Conservation (phyloP, 2,329 filamentous ascomycete genomes). For the Davidsoniella neocaledoniae region DNA sequence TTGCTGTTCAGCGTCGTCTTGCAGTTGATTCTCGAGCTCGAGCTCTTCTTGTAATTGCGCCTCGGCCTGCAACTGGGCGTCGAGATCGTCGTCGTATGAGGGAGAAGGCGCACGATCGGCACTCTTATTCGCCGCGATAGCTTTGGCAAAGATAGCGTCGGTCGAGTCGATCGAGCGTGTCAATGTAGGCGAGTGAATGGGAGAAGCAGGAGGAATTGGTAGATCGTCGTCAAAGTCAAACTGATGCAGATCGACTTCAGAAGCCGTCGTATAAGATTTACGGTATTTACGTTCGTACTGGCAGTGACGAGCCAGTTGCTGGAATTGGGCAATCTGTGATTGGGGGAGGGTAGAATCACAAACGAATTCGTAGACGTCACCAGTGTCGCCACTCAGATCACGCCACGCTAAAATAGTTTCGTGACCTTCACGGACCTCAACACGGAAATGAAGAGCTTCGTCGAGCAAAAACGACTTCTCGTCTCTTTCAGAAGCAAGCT, state of each 20-base stretch:
- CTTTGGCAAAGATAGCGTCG: conserved; percentile 38
- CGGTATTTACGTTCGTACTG: conserved; percentile 96
- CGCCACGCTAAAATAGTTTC: conserved; percentile 87
- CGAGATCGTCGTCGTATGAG: conserved; percentile 11
- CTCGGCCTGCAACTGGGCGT: conserved; percentile 10
- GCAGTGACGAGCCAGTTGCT: conserved; percentile 71
- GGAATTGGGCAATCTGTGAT: conserved; percentile 62
- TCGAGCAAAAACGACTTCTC: conserved; percentile 96
- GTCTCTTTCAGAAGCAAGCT: conserved; percentile 68
- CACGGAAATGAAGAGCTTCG: conserved; percentile 73
- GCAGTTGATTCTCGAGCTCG: conserved; percentile 1
- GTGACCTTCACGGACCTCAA: conserved; percentile 61
- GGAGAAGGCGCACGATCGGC: conserved; percentile 23
- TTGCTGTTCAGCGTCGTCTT: conserved; percentile 16
- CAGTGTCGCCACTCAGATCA: conserved; percentile 81
- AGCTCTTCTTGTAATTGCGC: conserved; percentile 5
- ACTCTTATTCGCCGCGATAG: conserved; percentile 28
- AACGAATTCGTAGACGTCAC: conserved; percentile 95
- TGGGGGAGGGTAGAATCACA: conserved; percentile 60
- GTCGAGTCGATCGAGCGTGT: conserved; percentile 38
- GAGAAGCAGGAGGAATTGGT: conserved; percentile 47
- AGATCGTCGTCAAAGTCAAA: conserved; percentile 60
- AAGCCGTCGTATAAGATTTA: conserved; percentile 61
- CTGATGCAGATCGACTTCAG: conserved; percentile 61
- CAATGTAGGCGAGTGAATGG: conserved; percentile 40